Evolutionary conservation across 2,329 filamentous ascomycete species (phyloP).

Genomic region (Fusarium clavum): DNA sequence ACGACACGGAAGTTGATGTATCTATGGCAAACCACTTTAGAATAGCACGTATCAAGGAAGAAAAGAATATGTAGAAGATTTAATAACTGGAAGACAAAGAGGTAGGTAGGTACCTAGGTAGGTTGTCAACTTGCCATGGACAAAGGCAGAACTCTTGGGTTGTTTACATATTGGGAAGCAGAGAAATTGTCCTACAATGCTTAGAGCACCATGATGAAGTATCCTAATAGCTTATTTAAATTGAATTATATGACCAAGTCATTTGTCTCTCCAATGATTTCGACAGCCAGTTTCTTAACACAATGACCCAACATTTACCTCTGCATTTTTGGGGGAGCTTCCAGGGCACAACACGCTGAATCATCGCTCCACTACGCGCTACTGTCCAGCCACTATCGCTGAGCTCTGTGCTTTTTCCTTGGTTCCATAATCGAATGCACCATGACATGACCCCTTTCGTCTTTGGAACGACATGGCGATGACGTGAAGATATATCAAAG

Average conservation of each 20-base stretch:
- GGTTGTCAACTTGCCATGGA: background rate
- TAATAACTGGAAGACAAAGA: background rate
- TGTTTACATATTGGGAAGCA: background rate
- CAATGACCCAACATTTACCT: background rate
- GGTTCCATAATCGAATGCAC: background rate
- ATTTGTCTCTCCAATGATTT: no score
- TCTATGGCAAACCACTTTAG: background rate
- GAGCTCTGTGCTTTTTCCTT: slow-evolving; percentile 24
- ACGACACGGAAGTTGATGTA: slow-evolving; percentile 3
- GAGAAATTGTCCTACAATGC: no score
- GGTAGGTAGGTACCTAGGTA: no score
- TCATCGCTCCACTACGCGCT: slow-evolving; percentile 14
- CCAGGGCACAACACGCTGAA: slow-evolving; percentile 26
- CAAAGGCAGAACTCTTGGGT: background rate
- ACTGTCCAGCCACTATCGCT: slow-evolving; percentile 2
- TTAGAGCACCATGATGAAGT: no score
- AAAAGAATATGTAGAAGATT: background rate
- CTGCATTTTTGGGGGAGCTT: background rate
- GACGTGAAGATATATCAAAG: slow-evolving; percentile 8
- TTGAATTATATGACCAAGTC: no score
- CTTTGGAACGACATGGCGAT: background rate
- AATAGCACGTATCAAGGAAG: background rate
- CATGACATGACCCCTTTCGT: background rate
- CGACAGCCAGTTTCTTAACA: no score
- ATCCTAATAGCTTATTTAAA: no score